phyloP scores from a whole-genome alignment of 495 filamentous ascomycete genomes.

The Aspergillus ostianus region DNA sequence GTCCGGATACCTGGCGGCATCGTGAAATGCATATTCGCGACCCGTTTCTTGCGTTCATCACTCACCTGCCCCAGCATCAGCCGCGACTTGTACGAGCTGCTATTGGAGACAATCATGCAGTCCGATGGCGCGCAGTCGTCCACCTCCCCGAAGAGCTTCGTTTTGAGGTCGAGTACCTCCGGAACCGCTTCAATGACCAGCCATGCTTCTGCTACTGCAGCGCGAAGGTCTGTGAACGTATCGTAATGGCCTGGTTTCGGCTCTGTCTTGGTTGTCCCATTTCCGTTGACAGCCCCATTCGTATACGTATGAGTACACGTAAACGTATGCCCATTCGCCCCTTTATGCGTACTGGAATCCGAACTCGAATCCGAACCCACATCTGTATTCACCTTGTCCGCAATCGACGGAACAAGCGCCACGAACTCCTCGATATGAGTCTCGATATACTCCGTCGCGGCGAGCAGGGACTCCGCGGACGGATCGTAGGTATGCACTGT shows the following conservation, averaged over 20 bases:
- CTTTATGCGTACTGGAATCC: neutral
- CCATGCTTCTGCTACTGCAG: constrained; percentile 30
- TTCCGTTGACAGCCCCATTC: neutral
- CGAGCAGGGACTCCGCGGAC: constrained; percentile 23
- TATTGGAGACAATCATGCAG: constrained; percentile 50
- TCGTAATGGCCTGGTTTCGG: constrained; percentile 13
- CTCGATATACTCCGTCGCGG: constrained; percentile 33
- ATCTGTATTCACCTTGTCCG: neutral
- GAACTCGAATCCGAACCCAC: too few relatives aligned
- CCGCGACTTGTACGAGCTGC: constrained; percentile 30
- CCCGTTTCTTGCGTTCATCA: constrained; percentile 17
- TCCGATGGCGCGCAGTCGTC: constrained; percentile 39
- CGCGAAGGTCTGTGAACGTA: constrained; percentile 24
- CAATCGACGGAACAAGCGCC: constrained; percentile 1
- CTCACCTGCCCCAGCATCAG: constrained; percentile 24
- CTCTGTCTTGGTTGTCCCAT: too few relatives aligned
- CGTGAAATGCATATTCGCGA: constrained; percentile 51
- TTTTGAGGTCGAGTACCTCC: constrained; percentile 50
- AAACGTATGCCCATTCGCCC: neutral
- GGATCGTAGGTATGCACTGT: constrained; percentile 43
- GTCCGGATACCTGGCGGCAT: constrained; percentile 49
- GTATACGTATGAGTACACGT: too few relatives aligned
- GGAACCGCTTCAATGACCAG: constrained; percentile 54
- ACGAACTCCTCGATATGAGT: constrained; percentile 31
- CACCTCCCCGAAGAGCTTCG: constrained; percentile 40